These are phyloP conservation scores for Zasmidium angulare DNA, from an alignment of 2,329 filamentous ascomycete genomes.

Conservation along the genomic window DNA sequence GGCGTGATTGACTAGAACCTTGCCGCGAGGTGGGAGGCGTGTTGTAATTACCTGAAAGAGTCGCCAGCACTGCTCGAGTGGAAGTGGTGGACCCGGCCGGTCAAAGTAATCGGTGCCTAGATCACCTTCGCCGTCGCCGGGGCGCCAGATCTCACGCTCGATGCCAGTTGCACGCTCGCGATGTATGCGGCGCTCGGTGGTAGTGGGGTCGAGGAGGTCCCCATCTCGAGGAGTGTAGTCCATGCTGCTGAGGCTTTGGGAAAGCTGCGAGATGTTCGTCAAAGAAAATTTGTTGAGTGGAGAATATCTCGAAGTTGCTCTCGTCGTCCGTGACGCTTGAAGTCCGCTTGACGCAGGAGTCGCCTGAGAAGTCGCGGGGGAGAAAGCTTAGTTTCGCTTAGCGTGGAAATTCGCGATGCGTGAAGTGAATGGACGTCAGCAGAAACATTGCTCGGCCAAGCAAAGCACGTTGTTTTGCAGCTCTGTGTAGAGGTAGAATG, in stretches of 20 bases:
- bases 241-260: neutral
- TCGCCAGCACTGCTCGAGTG: conserved; percentile 37
- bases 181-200: conserved; percentile 20
- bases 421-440: too few species aligned
- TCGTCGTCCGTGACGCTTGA: neutral
- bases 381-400: too few species aligned
- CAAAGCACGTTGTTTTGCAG: too few species aligned
- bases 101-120: conserved; percentile 30
- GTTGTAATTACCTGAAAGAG: conserved; percentile 34
- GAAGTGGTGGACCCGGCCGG: conserved; percentile 18
- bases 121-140: conserved; percentile 41
- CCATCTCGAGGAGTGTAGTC: neutral
- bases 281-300: neutral
- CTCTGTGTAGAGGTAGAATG: too few species aligned
- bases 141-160: conserved; percentile 39
- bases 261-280: too few species aligned
- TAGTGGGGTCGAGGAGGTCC: conserved; percentile 3
- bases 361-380: neutral
- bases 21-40: neutral
- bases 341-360: neutral
- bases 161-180: conserved; percentile 23
- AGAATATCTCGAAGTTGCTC: neutral
- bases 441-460: too few species aligned
- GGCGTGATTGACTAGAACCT: too few species aligned
- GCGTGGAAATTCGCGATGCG: too few species aligned